Percentiles rank a stretch among this genome's conserved stretches.
phyloP scores from a whole-genome alignment of 2,329 filamentous ascomycete genomes.

The Fusarium sp. region DNA sequence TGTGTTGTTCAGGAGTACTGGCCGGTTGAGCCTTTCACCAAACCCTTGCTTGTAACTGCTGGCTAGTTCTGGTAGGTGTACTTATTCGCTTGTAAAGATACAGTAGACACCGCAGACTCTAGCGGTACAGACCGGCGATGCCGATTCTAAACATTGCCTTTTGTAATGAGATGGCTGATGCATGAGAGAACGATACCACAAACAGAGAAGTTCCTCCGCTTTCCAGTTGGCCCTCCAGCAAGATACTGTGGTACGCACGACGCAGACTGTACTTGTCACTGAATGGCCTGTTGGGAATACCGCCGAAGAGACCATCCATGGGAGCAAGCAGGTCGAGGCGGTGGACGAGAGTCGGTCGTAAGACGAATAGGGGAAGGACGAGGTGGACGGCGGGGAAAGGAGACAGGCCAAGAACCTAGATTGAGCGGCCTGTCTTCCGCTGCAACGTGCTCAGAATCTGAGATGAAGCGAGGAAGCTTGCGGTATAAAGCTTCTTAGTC shows the following conservation, averaged over 20 bases:
- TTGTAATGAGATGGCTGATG: not conserved
- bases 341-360: not conserved
- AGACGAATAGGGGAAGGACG: not conserved
- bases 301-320: too few species aligned
- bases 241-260: too few species aligned
- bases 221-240: too few species aligned
- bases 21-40: too few species aligned
- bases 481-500: too few species aligned
- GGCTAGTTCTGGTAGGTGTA: fast-evolving
- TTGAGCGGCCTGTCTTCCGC: too few species aligned
- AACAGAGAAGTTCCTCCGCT: too few species aligned
- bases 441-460: too few species aligned
- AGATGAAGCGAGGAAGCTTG: too few species aligned
- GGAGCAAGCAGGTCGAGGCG: not conserved
- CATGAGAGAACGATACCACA: not conserved
- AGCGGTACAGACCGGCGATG: not conserved
- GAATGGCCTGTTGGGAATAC: too few species aligned
- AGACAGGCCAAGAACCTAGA: not conserved
- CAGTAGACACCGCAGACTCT: not conserved
- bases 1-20: not conserved
- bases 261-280: too few species aligned
- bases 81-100: too few species aligned
- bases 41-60: not conserved
- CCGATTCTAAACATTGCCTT: not conserved
- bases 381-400: not conserved